phyloP scores from a whole-genome alignment of 2,329 filamentous ascomycete genomes.

The Fusarium kyushuense region DNA sequence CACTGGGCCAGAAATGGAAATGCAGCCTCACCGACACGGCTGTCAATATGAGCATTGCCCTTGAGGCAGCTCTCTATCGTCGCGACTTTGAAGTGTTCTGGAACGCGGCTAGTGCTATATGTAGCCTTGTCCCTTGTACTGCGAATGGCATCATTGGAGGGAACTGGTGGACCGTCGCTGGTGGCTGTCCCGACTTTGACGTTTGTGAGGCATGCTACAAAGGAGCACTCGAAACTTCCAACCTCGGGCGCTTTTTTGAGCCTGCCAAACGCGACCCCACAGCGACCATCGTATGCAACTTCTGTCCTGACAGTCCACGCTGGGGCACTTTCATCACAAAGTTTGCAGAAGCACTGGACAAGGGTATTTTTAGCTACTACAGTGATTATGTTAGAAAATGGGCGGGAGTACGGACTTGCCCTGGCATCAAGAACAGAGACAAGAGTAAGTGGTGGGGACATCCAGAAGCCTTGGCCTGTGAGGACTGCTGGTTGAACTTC shows the following conservation, averaged over 20 bases:
- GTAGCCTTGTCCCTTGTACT: conserved; percentile 46
- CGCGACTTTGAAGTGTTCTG: conserved; percentile 49
- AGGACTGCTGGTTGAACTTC: conserved; percentile 52
- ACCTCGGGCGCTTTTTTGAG: conserved; percentile 49
- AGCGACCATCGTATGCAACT: conserved; percentile 48
- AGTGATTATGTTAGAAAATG: conserved; percentile 48
- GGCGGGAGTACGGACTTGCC: conserved; percentile 47
- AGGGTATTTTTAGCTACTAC: conserved; percentile 50
- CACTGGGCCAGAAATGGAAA: conserved; percentile 38
- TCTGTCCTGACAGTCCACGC: conserved; percentile 46
- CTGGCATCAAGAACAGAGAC: conserved; percentile 43
- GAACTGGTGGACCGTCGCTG: conserved; percentile 52
- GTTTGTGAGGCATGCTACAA: conserved; percentile 53
- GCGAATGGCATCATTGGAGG: conserved; percentile 47
- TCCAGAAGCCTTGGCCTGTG: conserved; percentile 50
- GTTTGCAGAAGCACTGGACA: conserved; percentile 50
- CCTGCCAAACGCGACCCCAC: conserved; percentile 28
- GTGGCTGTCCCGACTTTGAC: conserved; percentile 40
- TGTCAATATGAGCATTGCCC: conserved; percentile 44
- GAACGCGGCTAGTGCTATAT: conserved; percentile 42
- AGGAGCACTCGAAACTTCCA: conserved; percentile 47
- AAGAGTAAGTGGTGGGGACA: conserved; percentile 54
- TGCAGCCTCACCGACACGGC: conserved; percentile 45
- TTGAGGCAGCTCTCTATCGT: conserved; percentile 44
- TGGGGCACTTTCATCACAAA: conserved; percentile 45